Evolutionary conservation across 306 rosid genomes (phyloP), one percentile per base, ranked within the genome.

Genomic region (Purshia tridentata): DNA sequence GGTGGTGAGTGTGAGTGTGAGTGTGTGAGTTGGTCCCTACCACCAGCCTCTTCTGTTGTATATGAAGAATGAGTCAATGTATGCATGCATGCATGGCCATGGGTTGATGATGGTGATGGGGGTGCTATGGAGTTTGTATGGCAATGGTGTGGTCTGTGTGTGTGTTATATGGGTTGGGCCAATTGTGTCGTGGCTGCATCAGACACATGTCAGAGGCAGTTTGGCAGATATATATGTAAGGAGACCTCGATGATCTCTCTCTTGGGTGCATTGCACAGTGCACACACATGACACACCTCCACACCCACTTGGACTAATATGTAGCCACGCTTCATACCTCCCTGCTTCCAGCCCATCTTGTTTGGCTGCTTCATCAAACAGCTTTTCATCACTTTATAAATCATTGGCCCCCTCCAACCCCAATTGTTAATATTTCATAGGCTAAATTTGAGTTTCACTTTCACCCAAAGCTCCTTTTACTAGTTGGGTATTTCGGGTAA

Each of bases 191-290:
- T 70, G 80, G 84, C 81, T 20, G 11, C 64, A 79, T 60, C 73
- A 54, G 86, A 76, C 86, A 85, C 57, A 14, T 76, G 84, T 76
- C 80, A 81, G 79, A 78, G 52, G 48, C 62, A 37, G 55, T 79
- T 76, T 45, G 80, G 73, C 61, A 47, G 3, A 65, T 18, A 11
- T 4, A n/a, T n/a, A n/a, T n/a, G n/a, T n/a, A n/a, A n/a, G n/a
- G 44, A 46, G 39, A 41, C 40, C 53, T 65, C 40, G 53, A 35
- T 44, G 37, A n/a, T n/a, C n/a, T n/a, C n/a, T n/a, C n/a, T n/a
- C n/a, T n/a, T n/a, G n/a, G n/a, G n/a, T n/a, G n/a, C n/a, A n/a
- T n/a, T n/a, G 35, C 35, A 29, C 35, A 29, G 35, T 29, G 35
- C 35, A 29, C 35, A 23, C 35, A 23, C 54, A 13, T 18, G 4